Evolutionary conservation across 805 yeast genomes (phyloP), one percentile per base, ranked within the genome.

Genomic region (Monosporozyma aerobia): DNA sequence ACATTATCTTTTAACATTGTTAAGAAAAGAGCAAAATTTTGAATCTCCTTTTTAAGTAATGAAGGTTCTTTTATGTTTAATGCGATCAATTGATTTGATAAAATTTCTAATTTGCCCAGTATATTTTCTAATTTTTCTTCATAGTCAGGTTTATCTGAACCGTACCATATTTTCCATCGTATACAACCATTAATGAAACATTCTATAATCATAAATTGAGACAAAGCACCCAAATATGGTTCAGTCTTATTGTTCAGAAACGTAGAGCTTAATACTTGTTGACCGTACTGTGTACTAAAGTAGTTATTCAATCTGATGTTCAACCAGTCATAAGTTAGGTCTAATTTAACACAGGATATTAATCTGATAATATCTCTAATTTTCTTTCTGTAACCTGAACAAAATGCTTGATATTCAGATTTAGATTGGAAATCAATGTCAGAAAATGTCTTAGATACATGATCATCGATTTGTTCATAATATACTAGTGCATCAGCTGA

Each of bases 101-200:
- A 73, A 14, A 75, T 77, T 63, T 87, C 90, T 9, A 85, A 81
- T 49, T 77, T 76, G 47, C 73, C 73, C 50, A 81, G 70, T 51
- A 80, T 73, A 22, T 66, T 73, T 49, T 82, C 83, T 13, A 80
- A 73, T 40, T 72, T 71, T 39, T 78, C 82, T 50, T 79, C 75
- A 54, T 72, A 75, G 47, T 71, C 74, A 13, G 57, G 56, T 13
- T 59, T 59, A 51, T 55, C 56, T 8, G 56, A 51, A 1, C 66
- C 59, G 61, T 88, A 90, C 97, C 97, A 92, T 16, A 89, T 82
- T 61, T 88, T 81, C 99, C 99, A 95, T 63, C 99, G 79, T 11
- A 94, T 83, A 25, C 95, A 84, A 39, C 98, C 99, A 54, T 96
- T 79, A 35, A 94, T 80, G 59, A 95, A 85, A 37, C 96, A 85